Conservation (phyloP, 306 rosid species). For the Calophaca sinica region DNA sequence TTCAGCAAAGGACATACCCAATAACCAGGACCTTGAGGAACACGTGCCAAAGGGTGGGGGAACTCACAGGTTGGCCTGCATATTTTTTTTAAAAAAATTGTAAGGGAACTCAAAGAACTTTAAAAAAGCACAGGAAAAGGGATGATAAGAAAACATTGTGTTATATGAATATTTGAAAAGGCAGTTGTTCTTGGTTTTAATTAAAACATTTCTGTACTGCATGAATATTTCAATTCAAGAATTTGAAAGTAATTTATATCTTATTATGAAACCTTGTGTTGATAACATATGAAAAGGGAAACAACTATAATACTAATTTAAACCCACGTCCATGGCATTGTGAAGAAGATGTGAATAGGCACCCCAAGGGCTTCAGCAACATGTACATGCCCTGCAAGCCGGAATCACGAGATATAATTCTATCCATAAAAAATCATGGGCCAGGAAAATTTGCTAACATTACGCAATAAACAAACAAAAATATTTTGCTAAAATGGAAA, state of each 20-base stretch:
- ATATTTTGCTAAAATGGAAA: slow-evolving; percentile 8
- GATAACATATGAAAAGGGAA: slow-evolving; percentile 31
- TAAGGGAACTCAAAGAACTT: slow-evolving; percentile 39
- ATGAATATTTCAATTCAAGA: slow-evolving; percentile 38
- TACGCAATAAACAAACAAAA: slow-evolving; percentile 1
- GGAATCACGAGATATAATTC: slow-evolving; percentile 38
- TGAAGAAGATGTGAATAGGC: slow-evolving; percentile 97
- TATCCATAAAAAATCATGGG: slow-evolving; percentile 26
- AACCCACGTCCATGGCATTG: slow-evolving; percentile 99
- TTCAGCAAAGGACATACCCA: slow-evolving; percentile 70
- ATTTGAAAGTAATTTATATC: slow-evolving; percentile 29
- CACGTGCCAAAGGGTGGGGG: slow-evolving; percentile 97
- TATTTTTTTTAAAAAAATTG: slow-evolving; percentile 43
- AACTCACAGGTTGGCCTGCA: slow-evolving; percentile 93
- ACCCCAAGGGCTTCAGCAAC: slow-evolving; percentile 96
- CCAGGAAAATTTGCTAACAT: slow-evolving; percentile 6
- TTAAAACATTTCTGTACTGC: neutral
- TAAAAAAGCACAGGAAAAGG: neutral
- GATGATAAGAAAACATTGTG: slow-evolving; percentile 28
- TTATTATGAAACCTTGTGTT: slow-evolving; percentile 34
- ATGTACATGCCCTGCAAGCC: slow-evolving; percentile 84
- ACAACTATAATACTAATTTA: slow-evolving; percentile 21
- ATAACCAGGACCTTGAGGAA: slow-evolving; percentile 89
- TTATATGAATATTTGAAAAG: slow-evolving; percentile 37
- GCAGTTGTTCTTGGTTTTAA: slow-evolving; percentile 31